phyloP scores from a whole-genome alignment of 129 eudicot species.

The Flaveria linearis region DNA sequence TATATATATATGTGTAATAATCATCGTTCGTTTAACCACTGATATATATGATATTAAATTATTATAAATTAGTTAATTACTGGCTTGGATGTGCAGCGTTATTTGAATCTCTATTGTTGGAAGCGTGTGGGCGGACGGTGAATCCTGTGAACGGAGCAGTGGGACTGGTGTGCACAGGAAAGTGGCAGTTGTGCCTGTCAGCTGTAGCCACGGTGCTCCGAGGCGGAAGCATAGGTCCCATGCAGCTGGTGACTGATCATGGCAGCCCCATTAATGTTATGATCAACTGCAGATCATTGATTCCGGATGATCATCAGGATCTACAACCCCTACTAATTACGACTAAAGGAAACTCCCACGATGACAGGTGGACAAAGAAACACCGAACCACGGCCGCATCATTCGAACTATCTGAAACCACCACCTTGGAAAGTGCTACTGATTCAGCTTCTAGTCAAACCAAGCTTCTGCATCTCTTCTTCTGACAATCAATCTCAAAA shows the following conservation, averaged over 20 bases:
- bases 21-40: too few species aligned
- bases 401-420: slow-evolving; percentile 51
- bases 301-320: too few species aligned
- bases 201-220: slow-evolving; percentile 72
- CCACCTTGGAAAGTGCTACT: slow-evolving; percentile 49
- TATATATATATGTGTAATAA: too few species aligned
- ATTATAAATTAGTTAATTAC: too few species aligned
- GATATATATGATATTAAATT: too few species aligned
- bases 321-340: too few species aligned
- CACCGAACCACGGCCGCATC: slow-evolving; percentile 23
- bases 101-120: slow-evolving; percentile 38
- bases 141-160: slow-evolving; percentile 62
- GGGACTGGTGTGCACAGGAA: slow-evolving; percentile 71
- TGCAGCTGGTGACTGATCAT: background rate
- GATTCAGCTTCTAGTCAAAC: slow-evolving; percentile 33
- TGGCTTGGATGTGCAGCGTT: slow-evolving; percentile 38
- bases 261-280: too few species aligned
- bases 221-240: slow-evolving; percentile 49
- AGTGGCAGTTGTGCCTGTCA: slow-evolving; percentile 72
- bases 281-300: too few species aligned
- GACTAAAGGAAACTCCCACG: slow-evolving; percentile 6
- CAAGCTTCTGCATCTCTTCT: slow-evolving; percentile 49
- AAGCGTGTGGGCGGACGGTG: slow-evolving; percentile 43
- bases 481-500: background rate
- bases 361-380: slow-evolving; percentile 15